Base-by-base conservation (phyloP, 441 rosid species). In the Codiaeum variegatum region DNA sequence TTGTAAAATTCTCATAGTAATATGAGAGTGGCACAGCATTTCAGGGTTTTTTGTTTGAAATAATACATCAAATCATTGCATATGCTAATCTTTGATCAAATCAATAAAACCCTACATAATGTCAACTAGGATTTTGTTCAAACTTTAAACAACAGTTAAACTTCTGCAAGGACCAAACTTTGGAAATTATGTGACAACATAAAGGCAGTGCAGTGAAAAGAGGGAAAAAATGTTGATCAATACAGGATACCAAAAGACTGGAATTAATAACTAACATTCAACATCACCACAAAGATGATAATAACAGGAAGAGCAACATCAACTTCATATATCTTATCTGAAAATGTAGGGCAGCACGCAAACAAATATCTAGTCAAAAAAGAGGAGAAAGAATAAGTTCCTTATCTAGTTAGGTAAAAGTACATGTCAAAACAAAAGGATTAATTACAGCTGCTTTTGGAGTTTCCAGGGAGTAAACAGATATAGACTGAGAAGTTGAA, bases 401-500 rank as follows among this genome's bases (percentile, higher is more conserved):
- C 26, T 44, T 21, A 34, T 62, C 40, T 6, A 55, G 3, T 8
- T 38, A 13, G 60, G 38, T 26, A 44, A 60, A 58, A 32, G 19
- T n/a, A 62, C 18, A 6, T 58, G 46, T 38, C 26, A 31, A 61
- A 60, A 58, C 12, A 71, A 31, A 61, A 29, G 71, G 60, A 71
- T 54, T 51, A 73, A 46, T 58, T 72, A 84, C 85, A 71, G 24
- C 77, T 40, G 60, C 66, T 78, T 70, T 76, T 47, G 46, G 38
- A 72, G 56, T 70, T 51, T 76, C 72, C 5, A 71, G 68, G 67
- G 73, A 42, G 71, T 47, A 62, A 44, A 49, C 46, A 78, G 87
- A 77, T 73, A 85, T 79, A 62, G 85, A 76, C 73, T 79, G 80
- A 67, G 89, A 81, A 58, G 86, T 70, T 40, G 91, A 80, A 70